A percentile compares a stretch with the other conserved stretches of the same genome.
Evolutionary conservation across 2,329 filamentous ascomycete species (phyloP).

Genomic region (Aspergillus ochraceoroseus): DNA sequence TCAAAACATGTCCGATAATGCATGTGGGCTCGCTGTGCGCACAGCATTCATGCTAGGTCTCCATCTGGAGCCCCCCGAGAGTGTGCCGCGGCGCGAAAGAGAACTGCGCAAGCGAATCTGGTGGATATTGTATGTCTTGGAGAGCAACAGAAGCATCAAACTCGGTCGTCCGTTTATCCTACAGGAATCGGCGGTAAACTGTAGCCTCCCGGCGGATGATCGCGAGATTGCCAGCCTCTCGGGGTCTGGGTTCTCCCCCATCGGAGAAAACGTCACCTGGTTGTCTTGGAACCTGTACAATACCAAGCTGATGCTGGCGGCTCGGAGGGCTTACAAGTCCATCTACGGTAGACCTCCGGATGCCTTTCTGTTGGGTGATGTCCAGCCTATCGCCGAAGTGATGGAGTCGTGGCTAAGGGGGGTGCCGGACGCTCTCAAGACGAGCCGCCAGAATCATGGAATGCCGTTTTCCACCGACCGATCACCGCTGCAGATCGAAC

Average conservation of each 20-base stretch:
- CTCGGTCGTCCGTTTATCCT: conserved; percentile 45
- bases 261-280: conserved; percentile 38
- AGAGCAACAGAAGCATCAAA: conserved; percentile 47
- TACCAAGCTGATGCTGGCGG: conserved; percentile 34
- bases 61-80: conserved; percentile 44
- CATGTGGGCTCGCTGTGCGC: conserved; percentile 41
- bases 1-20: conserved; percentile 47
- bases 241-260: conserved; percentile 31
- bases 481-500: conserved; percentile 34
- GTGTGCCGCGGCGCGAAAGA: conserved; percentile 31
- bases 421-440: conserved; percentile 41
- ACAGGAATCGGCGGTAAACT: conserved; percentile 33
- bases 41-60: conserved; percentile 48
- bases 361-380: conserved; percentile 29
- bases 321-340: conserved; percentile 31
- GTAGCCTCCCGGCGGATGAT: conserved; percentile 39
- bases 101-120: conserved; percentile 51
- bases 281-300: conserved; percentile 37
- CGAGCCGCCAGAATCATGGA: conserved; percentile 31
- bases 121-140: conserved; percentile 50
- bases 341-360: conserved; percentile 34
- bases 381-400: conserved; percentile 28
- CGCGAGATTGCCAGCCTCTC: conserved; percentile 27
- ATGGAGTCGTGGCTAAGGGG: conserved; percentile 30
- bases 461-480: conserved; percentile 39